Conservation (phyloP, 148 eudicot species). For the Amaranthus cruentus region DNA sequence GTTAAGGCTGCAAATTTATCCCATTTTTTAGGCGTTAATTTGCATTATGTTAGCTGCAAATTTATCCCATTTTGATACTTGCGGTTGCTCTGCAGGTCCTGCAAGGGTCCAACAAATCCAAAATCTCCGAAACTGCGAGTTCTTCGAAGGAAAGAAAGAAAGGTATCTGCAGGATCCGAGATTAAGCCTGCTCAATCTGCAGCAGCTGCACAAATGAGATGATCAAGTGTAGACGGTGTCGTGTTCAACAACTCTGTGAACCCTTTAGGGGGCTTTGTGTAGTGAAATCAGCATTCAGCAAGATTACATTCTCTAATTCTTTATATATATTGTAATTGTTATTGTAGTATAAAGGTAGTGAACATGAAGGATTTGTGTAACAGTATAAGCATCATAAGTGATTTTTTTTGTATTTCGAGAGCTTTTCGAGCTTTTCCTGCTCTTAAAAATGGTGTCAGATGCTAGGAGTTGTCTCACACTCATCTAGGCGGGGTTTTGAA, state of each 20-base stretch:
- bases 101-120: conserved; percentile 58
- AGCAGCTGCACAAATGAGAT: conserved; percentile 60
- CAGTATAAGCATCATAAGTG: too few relatives aligned
- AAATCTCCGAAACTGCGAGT: conserved; percentile 71
- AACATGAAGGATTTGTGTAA: too few relatives aligned
- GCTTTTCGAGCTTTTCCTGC: too few relatives aligned
- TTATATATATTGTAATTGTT: background rate
- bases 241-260: conserved; percentile 62
- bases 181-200: conserved; percentile 35
- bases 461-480: too few relatives aligned
- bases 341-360: conserved; percentile 9
- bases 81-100: conserved; percentile 40
- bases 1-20: too few relatives aligned
- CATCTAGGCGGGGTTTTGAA: too few relatives aligned
- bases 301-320: conserved; percentile 8
- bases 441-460: too few relatives aligned
- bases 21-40: too few relatives aligned
- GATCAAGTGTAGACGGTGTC: conserved; percentile 21
- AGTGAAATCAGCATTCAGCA: background rate
- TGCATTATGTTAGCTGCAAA: too few relatives aligned
- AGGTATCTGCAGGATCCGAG: conserved; percentile 24
- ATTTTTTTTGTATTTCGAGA: too few relatives aligned
- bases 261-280: conserved; percentile 24
- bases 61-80: too few relatives aligned
- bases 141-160: conserved; percentile 49